A percentile compares a stretch with the other conserved stretches of the same genome.
Evolutionary conservation across 2,329 filamentous ascomycete species (phyloP).

Genomic region (Penicillium olsonii): DNA sequence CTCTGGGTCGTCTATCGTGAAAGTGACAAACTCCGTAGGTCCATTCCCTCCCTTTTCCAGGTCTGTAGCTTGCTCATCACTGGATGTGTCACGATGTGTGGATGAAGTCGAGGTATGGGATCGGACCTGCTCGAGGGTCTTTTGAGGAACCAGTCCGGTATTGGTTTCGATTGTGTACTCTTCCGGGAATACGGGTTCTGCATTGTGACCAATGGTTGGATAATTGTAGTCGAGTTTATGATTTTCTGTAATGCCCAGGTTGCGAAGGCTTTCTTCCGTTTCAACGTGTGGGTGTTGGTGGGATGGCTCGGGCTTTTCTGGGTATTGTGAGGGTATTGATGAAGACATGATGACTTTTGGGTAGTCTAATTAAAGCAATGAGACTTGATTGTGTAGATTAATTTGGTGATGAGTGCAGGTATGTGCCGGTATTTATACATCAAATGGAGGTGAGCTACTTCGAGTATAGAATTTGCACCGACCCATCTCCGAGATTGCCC

Average conservation of each 20-base stretch:
- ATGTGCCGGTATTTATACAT: constrained; percentile 15
- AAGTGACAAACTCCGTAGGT: constrained; percentile 56
- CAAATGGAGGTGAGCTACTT: neutral
- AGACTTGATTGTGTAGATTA: neutral
- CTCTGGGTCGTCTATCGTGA: constrained; percentile 65
- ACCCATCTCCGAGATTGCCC: constrained; percentile 22
- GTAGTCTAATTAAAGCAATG: neutral
- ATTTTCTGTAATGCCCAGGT: constrained; percentile 25
- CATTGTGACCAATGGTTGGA: constrained; percentile 26
- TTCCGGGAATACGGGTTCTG: constrained; percentile 24
- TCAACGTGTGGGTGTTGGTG: constrained; percentile 10
- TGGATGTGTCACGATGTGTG: constrained; percentile 1
- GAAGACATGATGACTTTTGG: constrained; percentile 5
- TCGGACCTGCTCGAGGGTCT: constrained; percentile 20
- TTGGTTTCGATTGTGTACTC: constrained; percentile 24
- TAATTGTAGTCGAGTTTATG: constrained; percentile 32
- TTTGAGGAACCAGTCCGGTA: constrained; percentile 24
- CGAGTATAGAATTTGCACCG: constrained; percentile 9
- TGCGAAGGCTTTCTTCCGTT: constrained; percentile 25
- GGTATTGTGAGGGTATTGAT: constrained; percentile 7
- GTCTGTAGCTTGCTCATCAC: constrained; percentile 16
- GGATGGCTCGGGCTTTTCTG: constrained; percentile 2
- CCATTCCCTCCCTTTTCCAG: constrained; percentile 29
- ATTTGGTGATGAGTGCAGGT: neutral
- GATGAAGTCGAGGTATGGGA: constrained; percentile 14